A percentile compares a stretch with the other conserved stretches of the same genome.
These are phyloP conservation scores for Aspergillus fructus DNA, from an alignment of 2,329 filamentous ascomycete genomes.

Conservation along the genomic window DNA sequence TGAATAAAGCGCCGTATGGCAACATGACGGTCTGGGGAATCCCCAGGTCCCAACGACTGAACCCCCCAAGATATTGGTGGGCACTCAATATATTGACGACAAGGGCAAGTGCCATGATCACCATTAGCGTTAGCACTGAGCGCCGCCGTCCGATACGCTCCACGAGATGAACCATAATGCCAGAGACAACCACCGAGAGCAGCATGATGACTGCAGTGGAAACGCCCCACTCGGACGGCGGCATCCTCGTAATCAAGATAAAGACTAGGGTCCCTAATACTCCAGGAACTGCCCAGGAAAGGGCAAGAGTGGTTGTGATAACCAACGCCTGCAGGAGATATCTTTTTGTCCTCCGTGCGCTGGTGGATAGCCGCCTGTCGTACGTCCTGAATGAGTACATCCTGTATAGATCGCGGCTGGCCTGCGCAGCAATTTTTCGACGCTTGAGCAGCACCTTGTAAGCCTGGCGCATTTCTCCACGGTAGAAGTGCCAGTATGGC, in stretches of 20 bases:
- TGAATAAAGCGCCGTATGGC: no score
- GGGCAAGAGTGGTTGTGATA: neutral
- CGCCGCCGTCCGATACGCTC: neutral
- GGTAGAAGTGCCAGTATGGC: neutral
- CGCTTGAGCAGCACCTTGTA: neutral
- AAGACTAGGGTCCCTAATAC: neutral
- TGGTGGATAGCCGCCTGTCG: neutral
- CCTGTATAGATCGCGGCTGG: neutral
- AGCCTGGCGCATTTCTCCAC: neutral
- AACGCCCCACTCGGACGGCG: no score
- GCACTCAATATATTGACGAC: no score
- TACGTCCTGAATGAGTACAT: neutral
- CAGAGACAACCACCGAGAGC: neutral
- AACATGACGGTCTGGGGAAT: neutral
- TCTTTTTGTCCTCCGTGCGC: neutral
- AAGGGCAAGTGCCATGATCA: neutral
- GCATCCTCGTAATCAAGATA: no score
- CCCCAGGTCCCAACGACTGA: no score
- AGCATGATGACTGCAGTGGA: neutral
- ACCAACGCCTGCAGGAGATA: neutral
- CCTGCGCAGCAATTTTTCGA: neutral
- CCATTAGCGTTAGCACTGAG: neutral
- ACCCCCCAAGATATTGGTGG: no score
- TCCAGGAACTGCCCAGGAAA: neutral
- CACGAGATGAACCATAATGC: neutral